phyloP scores from a whole-genome alignment of 257 asterid species.

The Craterostigma plantagineum region DNA sequence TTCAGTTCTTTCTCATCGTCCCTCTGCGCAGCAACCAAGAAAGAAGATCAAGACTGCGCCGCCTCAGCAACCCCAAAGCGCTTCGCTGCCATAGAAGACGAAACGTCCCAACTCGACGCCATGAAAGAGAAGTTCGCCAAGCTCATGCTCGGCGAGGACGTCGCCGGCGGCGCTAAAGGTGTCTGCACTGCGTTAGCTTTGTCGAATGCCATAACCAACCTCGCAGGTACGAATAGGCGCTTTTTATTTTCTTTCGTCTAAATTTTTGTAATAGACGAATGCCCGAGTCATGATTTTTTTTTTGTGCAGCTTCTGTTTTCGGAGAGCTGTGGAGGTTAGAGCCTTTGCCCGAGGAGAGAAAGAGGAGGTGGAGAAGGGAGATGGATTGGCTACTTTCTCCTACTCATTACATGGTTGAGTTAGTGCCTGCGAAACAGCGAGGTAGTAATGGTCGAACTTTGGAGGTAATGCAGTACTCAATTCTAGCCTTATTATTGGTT shows the following conservation, averaged over 20 bases:
- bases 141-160: slow-evolving; percentile 74
- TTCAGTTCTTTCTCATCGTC: slow-evolving; percentile 76
- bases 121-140: slow-evolving; percentile 78
- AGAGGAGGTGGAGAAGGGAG: slow-evolving; percentile 58
- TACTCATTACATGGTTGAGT: slow-evolving; percentile 70
- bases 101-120: slow-evolving; percentile 32
- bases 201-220: slow-evolving; percentile 63
- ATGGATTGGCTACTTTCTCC: slow-evolving; percentile 94
- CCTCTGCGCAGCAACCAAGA: slow-evolving; percentile 40
- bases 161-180: slow-evolving; percentile 69
- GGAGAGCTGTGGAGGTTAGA: slow-evolving; percentile 98
- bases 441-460: slow-evolving; percentile 48
- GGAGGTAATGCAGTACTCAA: too few relatives aligned
- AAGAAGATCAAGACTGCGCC: slow-evolving; percentile 29
- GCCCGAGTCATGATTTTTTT: neutral
- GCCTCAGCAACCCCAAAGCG: slow-evolving; percentile 36
- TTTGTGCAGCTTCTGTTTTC: slow-evolving; percentile 62
- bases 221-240: slow-evolving; percentile 34
- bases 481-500: too few relatives aligned
- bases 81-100: slow-evolving; percentile 17
- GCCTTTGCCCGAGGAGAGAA: slow-evolving; percentile 70
- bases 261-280: neutral
- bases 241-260: too few relatives aligned
- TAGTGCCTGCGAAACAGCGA: slow-evolving; percentile 71
- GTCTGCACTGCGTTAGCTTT: slow-evolving; percentile 54